Percentiles rank a stretch among this genome's conserved stretches.
Conservation (phyloP, 75 land plant genomes). For the Pinus albicaulis region DNA sequence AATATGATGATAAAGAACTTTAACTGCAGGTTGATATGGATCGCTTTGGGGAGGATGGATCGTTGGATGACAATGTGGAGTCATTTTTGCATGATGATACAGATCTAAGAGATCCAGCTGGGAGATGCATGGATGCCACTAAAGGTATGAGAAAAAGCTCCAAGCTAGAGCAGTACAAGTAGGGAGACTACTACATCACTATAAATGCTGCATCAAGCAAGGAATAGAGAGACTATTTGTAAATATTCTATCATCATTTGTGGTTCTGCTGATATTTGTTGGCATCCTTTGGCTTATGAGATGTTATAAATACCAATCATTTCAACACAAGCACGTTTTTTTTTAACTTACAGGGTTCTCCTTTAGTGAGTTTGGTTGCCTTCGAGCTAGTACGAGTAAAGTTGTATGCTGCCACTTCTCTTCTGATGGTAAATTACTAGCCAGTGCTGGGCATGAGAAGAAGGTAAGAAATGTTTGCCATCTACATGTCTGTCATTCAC, state of each 20-base stretch:
- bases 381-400: constrained; percentile 64
- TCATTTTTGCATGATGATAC: constrained; percentile 90
- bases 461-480: constrained; percentile 29
- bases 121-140: constrained; percentile 77
- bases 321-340: background rate
- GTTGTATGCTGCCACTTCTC: constrained; percentile 79
- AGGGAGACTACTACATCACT: background rate
- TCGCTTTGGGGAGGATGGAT: constrained; percentile 80
- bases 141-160: constrained; percentile 60
- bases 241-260: background rate
- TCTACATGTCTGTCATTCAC: background rate
- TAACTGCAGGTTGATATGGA: constrained; percentile 81
- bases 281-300: constrained; percentile 7
- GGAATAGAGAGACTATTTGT: background rate
- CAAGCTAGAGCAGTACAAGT: background rate
- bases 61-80: constrained; percentile 97
- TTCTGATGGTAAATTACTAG: constrained; percentile 74
- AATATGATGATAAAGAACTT: constrained; percentile 45
- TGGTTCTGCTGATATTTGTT: background rate
- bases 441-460: constrained; percentile 81
- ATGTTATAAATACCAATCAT: background rate
- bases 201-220: background rate
- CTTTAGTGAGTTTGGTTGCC: constrained; percentile 32
- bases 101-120: constrained; percentile 83
- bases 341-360: constrained; percentile 41